Percentiles rank a stretch among this genome's conserved stretches.
Evolutionary conservation across 768 basidiomycete genomes (phyloP).

Genomic region (Phanerochaete carnosa): DNA sequence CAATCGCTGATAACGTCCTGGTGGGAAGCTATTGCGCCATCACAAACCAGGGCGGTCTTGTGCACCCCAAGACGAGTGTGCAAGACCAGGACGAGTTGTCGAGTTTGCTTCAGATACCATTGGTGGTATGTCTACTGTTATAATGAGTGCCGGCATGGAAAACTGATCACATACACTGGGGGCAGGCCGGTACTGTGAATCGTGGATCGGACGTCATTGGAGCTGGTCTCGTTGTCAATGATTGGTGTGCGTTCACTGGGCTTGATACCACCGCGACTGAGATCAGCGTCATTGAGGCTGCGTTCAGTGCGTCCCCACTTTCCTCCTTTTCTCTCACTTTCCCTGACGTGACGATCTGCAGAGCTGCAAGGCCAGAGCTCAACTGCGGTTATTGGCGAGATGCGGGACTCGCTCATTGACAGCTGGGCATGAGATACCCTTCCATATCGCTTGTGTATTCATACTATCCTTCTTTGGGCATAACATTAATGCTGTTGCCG

Average conservation of each 20-base stretch:
- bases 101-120: conserved; percentile 86
- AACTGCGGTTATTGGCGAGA: conserved; percentile 54
- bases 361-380: conserved; percentile 57
- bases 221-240: conserved; percentile 96
- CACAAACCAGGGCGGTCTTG: conserved; percentile 95
- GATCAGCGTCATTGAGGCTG: conserved; percentile 95
- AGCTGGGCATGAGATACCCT: conserved; percentile 65
- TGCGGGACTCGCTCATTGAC: conserved; percentile 60
- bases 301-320: conserved; percentile 74
- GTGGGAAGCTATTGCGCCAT: conserved; percentile 96
- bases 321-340: not conserved
- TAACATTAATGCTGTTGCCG: not conserved
- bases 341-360: conserved; percentile 19
- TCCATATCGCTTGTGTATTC: conserved; percentile 5
- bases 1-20: conserved; percentile 93
- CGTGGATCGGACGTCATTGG: conserved; percentile 98
- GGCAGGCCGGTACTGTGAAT: conserved; percentile 94
- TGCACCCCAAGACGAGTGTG: conserved; percentile 95
- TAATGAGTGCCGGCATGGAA: not conserved
- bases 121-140: conserved; percentile 66
- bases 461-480: conserved; percentile 1
- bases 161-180: not conserved
- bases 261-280: conserved; percentile 99
- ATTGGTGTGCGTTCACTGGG: conserved; percentile 99
- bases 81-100: conserved; percentile 98